Conservation (phyloP, 441 rosid genomes). For the Arabidopsis lyrata region DNA sequence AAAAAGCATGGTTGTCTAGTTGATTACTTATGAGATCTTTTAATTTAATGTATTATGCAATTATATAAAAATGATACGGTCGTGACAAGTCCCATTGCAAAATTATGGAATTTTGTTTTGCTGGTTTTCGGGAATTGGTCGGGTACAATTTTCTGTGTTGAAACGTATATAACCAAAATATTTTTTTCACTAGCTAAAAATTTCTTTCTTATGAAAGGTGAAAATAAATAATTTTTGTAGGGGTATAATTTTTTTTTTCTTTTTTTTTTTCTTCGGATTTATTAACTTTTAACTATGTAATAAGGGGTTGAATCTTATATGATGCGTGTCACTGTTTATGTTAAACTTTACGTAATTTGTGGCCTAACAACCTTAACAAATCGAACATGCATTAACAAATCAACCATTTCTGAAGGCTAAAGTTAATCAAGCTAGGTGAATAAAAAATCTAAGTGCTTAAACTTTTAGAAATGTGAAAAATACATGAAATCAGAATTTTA, state of each 20-base stretch:
- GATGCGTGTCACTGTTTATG: conserved; percentile 27
- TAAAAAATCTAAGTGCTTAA: conserved; percentile 1
- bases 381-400: conserved; percentile 31
- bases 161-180: conserved; percentile 7
- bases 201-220: background rate
- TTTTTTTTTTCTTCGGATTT: conserved; percentile 18
- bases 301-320: conserved; percentile 25
- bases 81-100: conserved; percentile 42
- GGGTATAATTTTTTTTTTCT: background rate
- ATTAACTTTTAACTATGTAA: background rate
- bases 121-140: conserved; percentile 46
- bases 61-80: conserved; percentile 43
- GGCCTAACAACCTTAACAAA: conserved; percentile 34
- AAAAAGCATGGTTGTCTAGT: conserved; percentile 44
- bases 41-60: conserved; percentile 31
- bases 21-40: conserved; percentile 13
- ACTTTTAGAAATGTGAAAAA: background rate
- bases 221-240: background rate
- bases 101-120: conserved; percentile 30
- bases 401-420: conserved; percentile 4
- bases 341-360: conserved; percentile 19
- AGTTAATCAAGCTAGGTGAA: background rate
- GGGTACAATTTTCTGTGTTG: conserved; percentile 38
- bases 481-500: background rate
- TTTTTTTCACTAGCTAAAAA: background rate